Conservation (phyloP, 2,329 filamentous ascomycete genomes). For the Cladosporium velox region DNA sequence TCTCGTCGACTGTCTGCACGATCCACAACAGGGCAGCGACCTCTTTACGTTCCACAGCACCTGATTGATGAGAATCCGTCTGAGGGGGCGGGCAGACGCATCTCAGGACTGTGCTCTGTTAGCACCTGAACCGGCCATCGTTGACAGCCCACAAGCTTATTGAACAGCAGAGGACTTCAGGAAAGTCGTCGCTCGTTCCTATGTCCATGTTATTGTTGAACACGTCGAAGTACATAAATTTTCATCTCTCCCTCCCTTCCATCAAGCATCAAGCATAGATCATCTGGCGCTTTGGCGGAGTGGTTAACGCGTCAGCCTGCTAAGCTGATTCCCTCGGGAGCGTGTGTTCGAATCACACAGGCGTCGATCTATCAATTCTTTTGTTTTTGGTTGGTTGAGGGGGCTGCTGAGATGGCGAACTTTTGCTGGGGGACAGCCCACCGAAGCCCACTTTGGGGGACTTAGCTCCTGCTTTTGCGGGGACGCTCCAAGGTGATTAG, state of each 20-base stretch:
- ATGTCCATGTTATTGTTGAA: background rate
- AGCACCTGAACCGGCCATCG: background rate
- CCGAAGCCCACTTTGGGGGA: background rate
- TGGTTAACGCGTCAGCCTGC: conserved; percentile 13
- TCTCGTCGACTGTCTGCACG: background rate
- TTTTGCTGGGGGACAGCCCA: background rate
- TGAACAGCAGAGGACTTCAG: background rate
- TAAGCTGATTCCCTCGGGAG: conserved; percentile 37
- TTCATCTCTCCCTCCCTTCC: background rate
- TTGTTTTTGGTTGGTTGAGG: background rate
- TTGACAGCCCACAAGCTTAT: background rate
- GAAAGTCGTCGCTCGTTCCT: background rate
- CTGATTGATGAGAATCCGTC: background rate
- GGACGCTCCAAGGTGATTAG: background rate
- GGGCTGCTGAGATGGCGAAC: background rate
- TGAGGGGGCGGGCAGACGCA: background rate
- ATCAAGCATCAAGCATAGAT: background rate
- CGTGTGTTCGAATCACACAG: conserved; percentile 47
- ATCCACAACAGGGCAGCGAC: background rate
- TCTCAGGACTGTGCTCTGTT: background rate
- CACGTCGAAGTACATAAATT: background rate
- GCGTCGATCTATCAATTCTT: conserved; percentile 27
- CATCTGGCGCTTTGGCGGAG: conserved; percentile 10
- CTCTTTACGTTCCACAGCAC: background rate
- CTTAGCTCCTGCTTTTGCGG: background rate